These are phyloP conservation scores for Fragilaria radians DNA, from an alignment of 108 stramenopile genomes.

Conservation along the genomic window DNA sequence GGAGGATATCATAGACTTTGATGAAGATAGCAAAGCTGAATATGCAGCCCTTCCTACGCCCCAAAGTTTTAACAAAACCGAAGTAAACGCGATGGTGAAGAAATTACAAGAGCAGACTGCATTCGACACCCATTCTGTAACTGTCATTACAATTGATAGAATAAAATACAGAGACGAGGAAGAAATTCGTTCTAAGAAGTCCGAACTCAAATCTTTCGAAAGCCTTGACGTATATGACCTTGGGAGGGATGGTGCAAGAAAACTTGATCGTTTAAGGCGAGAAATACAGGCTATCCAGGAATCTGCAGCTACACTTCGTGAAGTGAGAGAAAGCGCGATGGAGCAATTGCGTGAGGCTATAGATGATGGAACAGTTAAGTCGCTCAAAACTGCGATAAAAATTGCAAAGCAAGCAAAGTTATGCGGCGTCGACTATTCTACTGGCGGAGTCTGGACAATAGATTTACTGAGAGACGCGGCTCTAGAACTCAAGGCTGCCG, in stretches of 20 bases:
- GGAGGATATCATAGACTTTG: slow-evolving; percentile 79
- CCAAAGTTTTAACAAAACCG: slow-evolving; percentile 70
- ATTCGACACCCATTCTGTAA: slow-evolving; percentile 60
- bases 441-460: slow-evolving; percentile 69
- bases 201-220: slow-evolving; percentile 47
- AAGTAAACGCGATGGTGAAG: slow-evolving; percentile 60
- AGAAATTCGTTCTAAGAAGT: slow-evolving; percentile 46
- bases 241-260: slow-evolving; percentile 28
- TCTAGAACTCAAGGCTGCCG: slow-evolving; percentile 74
- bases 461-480: slow-evolving; percentile 76
- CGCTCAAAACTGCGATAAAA: slow-evolving; percentile 60
- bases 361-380: slow-evolving; percentile 83
- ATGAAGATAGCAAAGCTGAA: slow-evolving; percentile 82
- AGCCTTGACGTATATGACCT: slow-evolving; percentile 41
- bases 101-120: slow-evolving; percentile 75
- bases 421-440: slow-evolving; percentile 60
- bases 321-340: slow-evolving; percentile 42
- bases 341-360: slow-evolving; percentile 72
- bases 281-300: slow-evolving; percentile 52
- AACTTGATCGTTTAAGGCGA: slow-evolving; percentile 49
- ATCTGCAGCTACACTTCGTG: slow-evolving; percentile 30
- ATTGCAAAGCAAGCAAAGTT: slow-evolving; percentile 67
- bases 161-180: slow-evolving; percentile 52
- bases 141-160: slow-evolving; percentile 65
- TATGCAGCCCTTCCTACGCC: slow-evolving; percentile 69